Conservation (phyloP, 2,329 filamentous ascomycete species). For the Dendrostoma leiphaemia region DNA sequence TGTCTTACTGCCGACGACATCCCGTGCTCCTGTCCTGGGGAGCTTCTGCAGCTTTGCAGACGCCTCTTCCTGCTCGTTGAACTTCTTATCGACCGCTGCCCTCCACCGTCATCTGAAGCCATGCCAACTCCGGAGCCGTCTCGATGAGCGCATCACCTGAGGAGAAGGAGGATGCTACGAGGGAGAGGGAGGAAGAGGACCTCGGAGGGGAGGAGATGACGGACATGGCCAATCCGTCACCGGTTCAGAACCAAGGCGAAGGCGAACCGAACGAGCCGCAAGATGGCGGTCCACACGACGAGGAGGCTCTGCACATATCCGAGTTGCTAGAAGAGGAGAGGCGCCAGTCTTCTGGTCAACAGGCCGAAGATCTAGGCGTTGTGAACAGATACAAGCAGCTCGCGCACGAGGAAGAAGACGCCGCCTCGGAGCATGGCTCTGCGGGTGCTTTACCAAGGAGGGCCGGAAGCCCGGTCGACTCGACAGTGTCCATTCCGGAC, state of each 20-base stretch:
- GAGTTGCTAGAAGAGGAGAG: conserved; percentile 35
- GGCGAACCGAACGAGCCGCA: conserved; percentile 29
- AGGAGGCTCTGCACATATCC: conserved; percentile 32
- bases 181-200: conserved; percentile 57
- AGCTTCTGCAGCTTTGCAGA: not conserved
- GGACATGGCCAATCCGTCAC: conserved; percentile 45
- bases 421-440: conserved; percentile 51
- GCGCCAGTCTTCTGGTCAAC: conserved; percentile 24
- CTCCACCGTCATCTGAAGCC: conserved; percentile 11
- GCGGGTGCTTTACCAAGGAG: conserved; percentile 50
- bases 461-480: conserved; percentile 66
- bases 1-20: not conserved
- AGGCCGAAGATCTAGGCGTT: conserved; percentile 31
- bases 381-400: conserved; percentile 45
- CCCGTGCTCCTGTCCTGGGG: not conserved
- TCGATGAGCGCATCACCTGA: conserved; percentile 69
- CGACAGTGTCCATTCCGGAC: conserved; percentile 71
- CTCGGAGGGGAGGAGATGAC: conserved; percentile 47
- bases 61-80: not conserved
- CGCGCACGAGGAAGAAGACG: conserved; percentile 40
- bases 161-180: conserved; percentile 58
- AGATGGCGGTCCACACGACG: conserved; percentile 36
- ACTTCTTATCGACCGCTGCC: conserved; percentile 21
- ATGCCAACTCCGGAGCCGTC: conserved; percentile 35
- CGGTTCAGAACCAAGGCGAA: conserved; percentile 38